Conservation (phyloP, 805 yeast genomes). For the Ogataea chonburiensis region DNA sequence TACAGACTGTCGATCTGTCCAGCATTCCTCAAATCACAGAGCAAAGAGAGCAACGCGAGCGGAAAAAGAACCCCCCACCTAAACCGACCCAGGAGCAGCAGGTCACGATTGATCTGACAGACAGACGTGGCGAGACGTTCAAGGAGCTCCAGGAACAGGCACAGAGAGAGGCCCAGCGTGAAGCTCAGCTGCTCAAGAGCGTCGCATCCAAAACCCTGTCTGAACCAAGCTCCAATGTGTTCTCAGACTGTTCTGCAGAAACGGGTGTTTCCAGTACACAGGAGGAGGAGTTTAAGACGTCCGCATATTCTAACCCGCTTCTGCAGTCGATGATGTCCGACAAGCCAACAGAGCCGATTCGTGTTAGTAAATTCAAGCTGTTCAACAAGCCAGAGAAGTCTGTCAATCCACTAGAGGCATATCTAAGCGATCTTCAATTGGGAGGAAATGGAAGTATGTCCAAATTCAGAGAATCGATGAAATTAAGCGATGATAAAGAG, state of each 20-base stretch:
- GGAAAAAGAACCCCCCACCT: conserved; percentile 31
- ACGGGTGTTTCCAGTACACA: conserved; percentile 31
- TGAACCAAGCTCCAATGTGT: conserved; percentile 30
- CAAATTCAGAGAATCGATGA: conserved; percentile 38
- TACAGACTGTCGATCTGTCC: conserved; percentile 13
- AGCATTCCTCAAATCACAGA: conserved; percentile 21
- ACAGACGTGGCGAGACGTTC: conserved; percentile 33
- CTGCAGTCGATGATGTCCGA: conserved; percentile 20
- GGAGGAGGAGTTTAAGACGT: conserved; percentile 10
- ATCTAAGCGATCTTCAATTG: conserved; percentile 43
- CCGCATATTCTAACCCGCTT: conserved; percentile 26
- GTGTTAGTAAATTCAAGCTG: conserved; percentile 16
- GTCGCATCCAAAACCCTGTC: conserved; percentile 19
- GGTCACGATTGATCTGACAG: conserved; percentile 27
- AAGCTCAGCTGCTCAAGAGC: conserved; percentile 15
- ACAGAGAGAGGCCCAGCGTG: conserved; percentile 24
- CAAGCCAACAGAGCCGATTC: conserved; percentile 20
- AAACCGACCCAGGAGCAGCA: conserved; percentile 27
- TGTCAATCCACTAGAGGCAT: conserved; percentile 54
- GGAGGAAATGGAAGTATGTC: conserved; percentile 44
- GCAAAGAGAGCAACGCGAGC: conserved; percentile 13
- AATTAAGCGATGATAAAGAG: conserved; percentile 10
- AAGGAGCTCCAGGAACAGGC: conserved; percentile 30
- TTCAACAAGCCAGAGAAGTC: conserved; percentile 17
- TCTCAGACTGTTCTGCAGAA: conserved; percentile 33